Evolutionary conservation across 1,284 basidiomycete genomes (phyloP), one percentile per base, ranked within the genome.

Genomic region (Porogramme epimiltina): DNA sequence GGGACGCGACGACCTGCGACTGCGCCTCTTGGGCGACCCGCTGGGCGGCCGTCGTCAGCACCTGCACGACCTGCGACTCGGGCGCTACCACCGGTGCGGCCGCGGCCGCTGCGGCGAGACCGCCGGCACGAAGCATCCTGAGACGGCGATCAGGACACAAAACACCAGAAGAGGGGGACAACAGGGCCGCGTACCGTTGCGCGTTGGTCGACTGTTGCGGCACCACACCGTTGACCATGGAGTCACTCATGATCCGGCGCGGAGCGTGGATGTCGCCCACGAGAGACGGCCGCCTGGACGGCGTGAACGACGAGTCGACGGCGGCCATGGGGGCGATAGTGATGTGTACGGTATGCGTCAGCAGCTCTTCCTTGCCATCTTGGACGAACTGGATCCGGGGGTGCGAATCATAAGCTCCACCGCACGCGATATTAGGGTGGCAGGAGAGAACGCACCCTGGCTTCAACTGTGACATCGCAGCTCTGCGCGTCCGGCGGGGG

Each of bases 1-100:
- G 73, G 37, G 80, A 77, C 6, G 76, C 75, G 38, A 85, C 79
- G 28, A 83, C 77, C 63, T 87, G 85, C 13, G 80, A 82, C 58
- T 87, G 82, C 2, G 84, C 82, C 64, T 87, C 84, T 65, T 87
- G 81, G 5, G 85, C 85, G 22, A 91, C 85, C 34, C 86, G 84
- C 58, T 88, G 83, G 25, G 85, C 87, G 38, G 87, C 87, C 40
- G 79, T 81, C 46, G 87, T 85, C 55, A 91, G 68, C 41, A 91
- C 88, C 56, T 86, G 83, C 49, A 88, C 85, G 47, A 91, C 86
- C 60, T 87, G 85, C 9, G 78, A 77, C 45, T 81, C 78, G 45
- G 77, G 77, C 23, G 72, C 66, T 15, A 70, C 66, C 22, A 67
- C 62, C 10, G 67, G 61, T 15, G 62, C 59, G 9, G 61, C 41